phyloP scores from a whole-genome alignment of 2,329 filamentous ascomycete genomes.

The Dissoconium aciculare region DNA sequence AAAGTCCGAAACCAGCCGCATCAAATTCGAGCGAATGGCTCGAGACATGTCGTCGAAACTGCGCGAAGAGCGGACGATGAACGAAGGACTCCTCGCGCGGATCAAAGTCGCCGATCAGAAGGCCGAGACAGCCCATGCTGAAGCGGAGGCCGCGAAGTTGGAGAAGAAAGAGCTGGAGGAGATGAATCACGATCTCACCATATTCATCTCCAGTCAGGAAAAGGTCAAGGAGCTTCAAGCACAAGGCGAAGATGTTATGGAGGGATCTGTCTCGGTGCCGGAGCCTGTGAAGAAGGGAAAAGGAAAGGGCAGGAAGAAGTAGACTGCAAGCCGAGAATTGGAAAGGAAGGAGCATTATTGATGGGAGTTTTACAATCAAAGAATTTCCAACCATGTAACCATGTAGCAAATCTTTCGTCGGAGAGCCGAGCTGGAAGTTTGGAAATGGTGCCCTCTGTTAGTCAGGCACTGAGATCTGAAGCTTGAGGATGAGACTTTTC shows the following conservation, averaged over 20 bases:
- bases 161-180: constrained; percentile 63
- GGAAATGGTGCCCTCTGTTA: too few relatives aligned
- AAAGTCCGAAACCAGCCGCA: constrained; percentile 51
- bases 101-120: constrained; percentile 55
- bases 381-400: too few relatives aligned
- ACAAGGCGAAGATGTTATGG: constrained; percentile 56
- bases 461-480: too few relatives aligned
- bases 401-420: too few relatives aligned
- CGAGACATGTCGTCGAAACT: constrained; percentile 59
- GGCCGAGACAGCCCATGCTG: constrained; percentile 40
- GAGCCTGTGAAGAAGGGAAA: constrained; percentile 33
- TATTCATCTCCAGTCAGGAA: constrained; percentile 75
- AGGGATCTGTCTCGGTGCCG: constrained; percentile 41
- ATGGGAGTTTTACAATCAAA: too few relatives aligned
- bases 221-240: constrained; percentile 52
- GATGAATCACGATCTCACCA: constrained; percentile 71
- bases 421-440: too few relatives aligned
- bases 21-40: constrained; percentile 61
- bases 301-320: constrained; percentile 32
- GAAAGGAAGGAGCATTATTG: too few relatives aligned
- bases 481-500: too few relatives aligned
- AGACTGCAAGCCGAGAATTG: too few relatives aligned
- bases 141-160: constrained; percentile 24
- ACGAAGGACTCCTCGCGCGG: constrained; percentile 64
- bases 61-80: constrained; percentile 76